Base-by-base conservation (phyloP, 2,329 filamentous ascomycete species). In the Paecilomyces variotii region DNA sequence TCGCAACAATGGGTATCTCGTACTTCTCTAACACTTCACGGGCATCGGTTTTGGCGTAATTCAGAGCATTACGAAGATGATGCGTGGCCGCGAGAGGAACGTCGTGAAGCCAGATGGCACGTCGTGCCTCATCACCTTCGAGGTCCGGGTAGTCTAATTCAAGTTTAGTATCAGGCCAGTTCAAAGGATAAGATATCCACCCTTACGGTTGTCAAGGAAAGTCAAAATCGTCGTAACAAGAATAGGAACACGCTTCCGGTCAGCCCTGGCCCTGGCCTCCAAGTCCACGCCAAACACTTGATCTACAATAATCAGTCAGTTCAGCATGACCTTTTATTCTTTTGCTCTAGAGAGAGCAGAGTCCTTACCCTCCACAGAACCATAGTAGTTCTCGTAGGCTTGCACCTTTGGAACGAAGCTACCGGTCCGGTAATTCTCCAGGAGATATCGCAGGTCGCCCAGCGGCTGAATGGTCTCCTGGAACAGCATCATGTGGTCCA, bases 331-430 rank as follows among this genome's bases (percentile, higher is more conserved):
- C 19, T 19, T 19, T 19, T 19, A 19, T 19, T 34, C 51, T 30
- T 35, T 54, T 56, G 9, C 14, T 11, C 3, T 3, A 32, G 12
- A 27, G 32, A n/a, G 27, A 54, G 10, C 34, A 19, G 19, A 19
- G 12, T 25, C 30, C 73, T 61, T 71, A 83, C 81, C 82, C 72
- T 97, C 94, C 26, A 97, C 91, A 64, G 90, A 91, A 75, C 97
- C 97, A 80, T 99, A 99, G 78, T 99, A 99, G 74, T 97, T 99
- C 77, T 99, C 94, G 75, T 99, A 99, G 2, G 91, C 88, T 53
- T 91, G 86, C 28, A 97, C 93, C 68, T 85, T 92, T 7, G 94
- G 94, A 56, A 91, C 85, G 72, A 96, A 99, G 64, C 87, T 90
- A 62, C 94, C 94, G 5, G 94, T 99, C 62, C 92, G 88, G 76